phyloP scores from a whole-genome alignment of 306 rosid species.

The Argentina anserina region DNA sequence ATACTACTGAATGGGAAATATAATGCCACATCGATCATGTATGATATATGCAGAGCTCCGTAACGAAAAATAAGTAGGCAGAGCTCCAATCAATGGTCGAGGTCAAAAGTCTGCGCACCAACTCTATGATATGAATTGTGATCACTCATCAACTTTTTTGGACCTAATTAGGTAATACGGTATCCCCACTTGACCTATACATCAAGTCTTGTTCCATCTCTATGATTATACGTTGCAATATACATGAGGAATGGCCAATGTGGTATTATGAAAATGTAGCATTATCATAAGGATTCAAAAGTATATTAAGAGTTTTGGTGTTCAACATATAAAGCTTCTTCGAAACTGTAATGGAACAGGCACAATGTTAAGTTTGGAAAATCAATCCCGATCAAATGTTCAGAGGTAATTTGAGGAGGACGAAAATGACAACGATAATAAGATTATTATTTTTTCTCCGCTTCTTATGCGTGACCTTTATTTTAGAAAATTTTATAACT shows the following conservation, averaged over 20 bases:
- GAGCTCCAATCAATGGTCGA: not conserved
- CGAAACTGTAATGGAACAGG: no score
- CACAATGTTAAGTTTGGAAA: no score
- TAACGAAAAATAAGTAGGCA: conserved; percentile 5
- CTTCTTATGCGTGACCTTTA: no score
- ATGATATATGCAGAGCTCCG: conserved; percentile 12
- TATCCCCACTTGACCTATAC: not conserved
- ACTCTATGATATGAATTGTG: not conserved
- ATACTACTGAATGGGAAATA: not conserved
- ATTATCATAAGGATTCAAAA: not conserved
- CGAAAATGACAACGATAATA: no score
- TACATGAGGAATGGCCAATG: not conserved
- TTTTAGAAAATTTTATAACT: no score
- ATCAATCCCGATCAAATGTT: no score
- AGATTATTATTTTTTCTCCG: no score
- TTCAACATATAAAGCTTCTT: no score
- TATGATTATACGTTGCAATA: not conserved
- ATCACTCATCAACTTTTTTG: not conserved
- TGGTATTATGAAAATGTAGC: not conserved
- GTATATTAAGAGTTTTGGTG: no score
- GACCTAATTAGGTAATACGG: not conserved
- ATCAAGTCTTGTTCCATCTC: not conserved
- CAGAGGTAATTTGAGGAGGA: no score
- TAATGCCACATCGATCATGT: not conserved
- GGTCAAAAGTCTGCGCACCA: conserved; percentile 2